Conservation (phyloP, 129 eudicot species). For the Flaveria bidentis region DNA sequence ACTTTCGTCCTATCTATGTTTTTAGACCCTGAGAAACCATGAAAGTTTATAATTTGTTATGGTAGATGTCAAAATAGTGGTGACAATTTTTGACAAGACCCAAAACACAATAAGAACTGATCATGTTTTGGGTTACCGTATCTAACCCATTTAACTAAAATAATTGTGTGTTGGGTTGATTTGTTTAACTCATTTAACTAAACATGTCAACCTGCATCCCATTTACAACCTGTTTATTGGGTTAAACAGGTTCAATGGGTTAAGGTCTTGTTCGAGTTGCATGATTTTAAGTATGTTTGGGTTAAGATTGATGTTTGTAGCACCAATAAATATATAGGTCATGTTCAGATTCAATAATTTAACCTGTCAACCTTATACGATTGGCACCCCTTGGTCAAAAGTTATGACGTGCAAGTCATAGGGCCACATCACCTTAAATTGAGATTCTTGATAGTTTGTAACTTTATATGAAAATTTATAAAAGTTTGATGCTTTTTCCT, state of each 20-base stretch:
- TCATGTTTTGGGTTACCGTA: not conserved
- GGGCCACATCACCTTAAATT: not conserved
- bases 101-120: not conserved
- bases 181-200: not conserved
- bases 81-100: not conserved
- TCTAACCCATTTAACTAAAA: not conserved
- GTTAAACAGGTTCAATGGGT: not conserved
- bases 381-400: not conserved
- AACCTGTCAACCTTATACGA: not conserved
- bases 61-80: not conserved
- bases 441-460: not conserved
- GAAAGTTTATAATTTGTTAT: not conserved
- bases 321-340: not conserved
- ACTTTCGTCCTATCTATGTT: not conserved
- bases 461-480: not conserved
- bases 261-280: not conserved
- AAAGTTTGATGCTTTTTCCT: not conserved
- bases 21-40: constrained; percentile 5
- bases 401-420: no score
- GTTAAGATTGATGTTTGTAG: not conserved
- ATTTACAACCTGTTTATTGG: no score
- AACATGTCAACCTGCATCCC: not conserved
- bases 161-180: not conserved
- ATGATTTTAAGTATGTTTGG: not conserved
- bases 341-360: not conserved